Conservation (phyloP, 2,329 filamentous ascomycete genomes). For the Talaromyces verruculosus region DNA sequence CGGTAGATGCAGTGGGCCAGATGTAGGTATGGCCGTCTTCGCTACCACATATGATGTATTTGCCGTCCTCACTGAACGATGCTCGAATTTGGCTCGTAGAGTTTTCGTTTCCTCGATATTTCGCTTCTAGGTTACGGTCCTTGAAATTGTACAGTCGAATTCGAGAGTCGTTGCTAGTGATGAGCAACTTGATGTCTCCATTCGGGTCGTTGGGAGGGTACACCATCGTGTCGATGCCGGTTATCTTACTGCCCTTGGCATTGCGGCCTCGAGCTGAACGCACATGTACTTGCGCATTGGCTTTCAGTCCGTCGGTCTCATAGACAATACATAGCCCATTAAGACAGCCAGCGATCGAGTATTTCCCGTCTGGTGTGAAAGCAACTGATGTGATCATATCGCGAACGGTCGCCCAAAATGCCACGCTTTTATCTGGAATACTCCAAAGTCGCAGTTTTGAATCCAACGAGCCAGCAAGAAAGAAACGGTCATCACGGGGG, state of each 20-base stretch:
- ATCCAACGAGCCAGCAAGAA: slow-evolving; percentile 89
- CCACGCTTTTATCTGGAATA: slow-evolving; percentile 92
- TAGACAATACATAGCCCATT: slow-evolving; percentile 86
- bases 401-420: slow-evolving; percentile 71
- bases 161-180: slow-evolving; percentile 93
- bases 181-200: slow-evolving; percentile 75
- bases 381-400: slow-evolving; percentile 93
- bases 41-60: slow-evolving; percentile 86
- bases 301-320: slow-evolving; percentile 85
- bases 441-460: slow-evolving; percentile 89
- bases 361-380: slow-evolving; percentile 89
- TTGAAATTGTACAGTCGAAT: slow-evolving; percentile 85
- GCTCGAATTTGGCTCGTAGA: slow-evolving; percentile 86
- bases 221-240: slow-evolving; percentile 76
- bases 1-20: slow-evolving; percentile 68
- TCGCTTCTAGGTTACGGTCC: slow-evolving; percentile 81
- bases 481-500: slow-evolving; percentile 92
- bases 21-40: slow-evolving; percentile 89
- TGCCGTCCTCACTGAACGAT: slow-evolving; percentile 80
- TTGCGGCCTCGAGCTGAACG: slow-evolving; percentile 89
- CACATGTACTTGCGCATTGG: slow-evolving; percentile 85
- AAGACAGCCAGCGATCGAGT: slow-evolving; percentile 82
- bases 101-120: slow-evolving; percentile 90
- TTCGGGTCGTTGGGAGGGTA: slow-evolving; percentile 58
- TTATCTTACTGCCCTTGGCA: slow-evolving; percentile 95